These are phyloP conservation scores for Ganoderma sinense DNA, from an alignment of 1,284 basidiomycete genomes.

Conservation along the genomic window DNA sequence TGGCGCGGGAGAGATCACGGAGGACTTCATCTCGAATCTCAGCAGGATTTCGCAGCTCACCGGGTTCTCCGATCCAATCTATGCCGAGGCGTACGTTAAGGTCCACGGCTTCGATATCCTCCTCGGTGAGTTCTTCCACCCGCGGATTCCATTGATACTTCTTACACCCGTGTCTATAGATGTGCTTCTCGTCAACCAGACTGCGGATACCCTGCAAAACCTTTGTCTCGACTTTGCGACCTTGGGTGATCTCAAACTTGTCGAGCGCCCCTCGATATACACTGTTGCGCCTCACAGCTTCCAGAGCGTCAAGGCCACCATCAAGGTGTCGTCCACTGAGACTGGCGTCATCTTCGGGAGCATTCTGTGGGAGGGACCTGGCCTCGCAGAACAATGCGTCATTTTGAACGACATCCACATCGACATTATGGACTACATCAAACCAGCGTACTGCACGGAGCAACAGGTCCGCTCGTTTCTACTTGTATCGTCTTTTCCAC, in stretches of 20 bases:
- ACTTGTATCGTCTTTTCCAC: background rate
- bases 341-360: constrained; percentile 99
- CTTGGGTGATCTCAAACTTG: constrained; percentile 95
- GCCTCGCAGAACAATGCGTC: constrained; percentile 86
- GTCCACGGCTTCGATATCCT: constrained; percentile 99
- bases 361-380: constrained; percentile 96
- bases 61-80: constrained; percentile 98
- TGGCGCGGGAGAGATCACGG: constrained; percentile 83
- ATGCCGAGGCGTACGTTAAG: constrained; percentile 98
- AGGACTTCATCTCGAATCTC: constrained; percentile 97
- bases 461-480: constrained; percentile 72
- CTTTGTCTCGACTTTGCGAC: constrained; percentile 98
- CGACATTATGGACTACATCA: constrained; percentile 99
- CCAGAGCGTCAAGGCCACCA: constrained; percentile 98
- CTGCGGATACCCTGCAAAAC: constrained; percentile 93
- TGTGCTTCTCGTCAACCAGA: constrained; percentile 97
- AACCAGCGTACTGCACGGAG: constrained; percentile 96
- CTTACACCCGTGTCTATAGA: constrained; percentile 53
- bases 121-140: constrained; percentile 60
- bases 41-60: constrained; percentile 96
- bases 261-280: constrained; percentile 93
- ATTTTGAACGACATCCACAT: constrained; percentile 98
- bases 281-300: constrained; percentile 97
- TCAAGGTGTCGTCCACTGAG: constrained; percentile 98
- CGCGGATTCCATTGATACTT: background rate